Evolutionary conservation across 495 filamentous ascomycete genomes (phyloP).

Genomic region (Alectoria sarmentosa): DNA sequence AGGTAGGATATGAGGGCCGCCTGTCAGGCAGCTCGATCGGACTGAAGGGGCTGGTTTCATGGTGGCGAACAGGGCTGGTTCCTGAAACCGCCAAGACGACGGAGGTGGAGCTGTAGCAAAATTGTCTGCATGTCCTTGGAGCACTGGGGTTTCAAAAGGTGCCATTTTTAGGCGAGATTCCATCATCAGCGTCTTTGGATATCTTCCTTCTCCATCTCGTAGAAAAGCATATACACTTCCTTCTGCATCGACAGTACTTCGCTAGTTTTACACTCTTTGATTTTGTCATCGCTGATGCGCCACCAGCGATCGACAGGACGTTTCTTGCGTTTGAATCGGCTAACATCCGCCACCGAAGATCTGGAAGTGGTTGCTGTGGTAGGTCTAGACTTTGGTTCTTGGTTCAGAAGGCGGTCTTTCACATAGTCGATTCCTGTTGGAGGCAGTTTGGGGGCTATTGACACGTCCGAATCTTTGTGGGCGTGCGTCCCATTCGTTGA

Average conservation of each 20-base stretch:
- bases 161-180: neutral
- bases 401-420: constrained; percentile 5
- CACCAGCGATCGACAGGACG: constrained; percentile 77
- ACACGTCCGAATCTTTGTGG: neutral
- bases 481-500: neutral
- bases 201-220: constrained; percentile 58
- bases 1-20: neutral
- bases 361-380: constrained; percentile 10
- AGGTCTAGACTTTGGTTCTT: constrained; percentile 5
- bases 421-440: neutral
- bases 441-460: neutral
- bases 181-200: neutral
- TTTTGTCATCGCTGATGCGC: constrained; percentile 96
- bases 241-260: constrained; percentile 91
- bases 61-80: neutral
- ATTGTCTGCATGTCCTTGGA: neutral
- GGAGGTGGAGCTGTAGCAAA: neutral
- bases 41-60: neutral
- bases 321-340: constrained; percentile 37
- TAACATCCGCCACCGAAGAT: constrained; percentile 13
- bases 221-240: constrained; percentile 95
- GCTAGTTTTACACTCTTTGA: constrained; percentile 85
- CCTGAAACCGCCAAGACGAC: neutral
- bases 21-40: neutral
- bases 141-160: neutral